Base-by-base conservation (phyloP, 2,329 filamentous ascomycete genomes). In the Hymenoscyphus infarciens region DNA sequence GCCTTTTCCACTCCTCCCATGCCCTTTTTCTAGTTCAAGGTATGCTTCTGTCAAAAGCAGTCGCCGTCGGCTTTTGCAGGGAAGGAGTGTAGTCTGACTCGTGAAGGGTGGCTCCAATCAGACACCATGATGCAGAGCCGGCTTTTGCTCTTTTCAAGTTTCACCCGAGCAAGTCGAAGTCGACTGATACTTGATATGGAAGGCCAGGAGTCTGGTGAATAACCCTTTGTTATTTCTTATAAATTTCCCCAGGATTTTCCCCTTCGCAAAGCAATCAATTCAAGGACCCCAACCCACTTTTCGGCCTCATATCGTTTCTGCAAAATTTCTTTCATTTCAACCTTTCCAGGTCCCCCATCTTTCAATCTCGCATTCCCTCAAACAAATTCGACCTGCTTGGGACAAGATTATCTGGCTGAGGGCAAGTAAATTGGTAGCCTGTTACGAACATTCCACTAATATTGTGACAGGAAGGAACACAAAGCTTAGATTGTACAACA, bases 1-100 rank as follows among this genome's bases (percentile, higher is more conserved):
- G 56, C 60, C 60, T 62, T 62, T 62, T 62, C 60, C 60, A 62
- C 60, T 62, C 56, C 45, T 35, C 56, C 60, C 60, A 58, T 62
- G 60, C 60, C 55, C 16, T 45, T 33, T 15, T 15, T 56, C 27
- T 42, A 57, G n/a, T 42, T 42, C 38, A 27, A 57, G 52, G 35
- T 45, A 45, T 56, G 35, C 45, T 25, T 54, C 29, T 31, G 45
- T 52, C 19, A 22, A 13, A 35, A 53, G 56, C 59, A 61, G 33
- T 58, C 45, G 60, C 60, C 60, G 60, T 55, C 60, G 60, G 60
- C 60, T 42, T 62, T 58, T 62, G 60, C 55, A 62, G 49, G 60
- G 53, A 59, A 52, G n/a, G 16, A 10, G 11, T 54, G 13, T 16
- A 22, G 45, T 55, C 35, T 55, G 56, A 62, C 29, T 62, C 42